Base-by-base conservation (phyloP, 164 flowering plant genomes). In the Vitis rotundifolia region DNA sequence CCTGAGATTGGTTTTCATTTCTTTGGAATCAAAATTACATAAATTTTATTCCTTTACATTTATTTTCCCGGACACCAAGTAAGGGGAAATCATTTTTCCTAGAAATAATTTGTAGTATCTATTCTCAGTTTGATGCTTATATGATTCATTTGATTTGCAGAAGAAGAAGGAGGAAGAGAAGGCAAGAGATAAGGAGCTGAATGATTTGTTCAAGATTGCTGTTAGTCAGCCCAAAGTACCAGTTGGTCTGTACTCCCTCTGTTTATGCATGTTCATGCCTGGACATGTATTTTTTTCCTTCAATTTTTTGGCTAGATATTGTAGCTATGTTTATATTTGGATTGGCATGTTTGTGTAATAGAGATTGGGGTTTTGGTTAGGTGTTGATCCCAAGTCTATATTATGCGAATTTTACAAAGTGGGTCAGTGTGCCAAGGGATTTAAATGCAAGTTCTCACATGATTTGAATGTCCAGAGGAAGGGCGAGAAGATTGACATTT, bases 321-420 rank as follows among this genome's bases (percentile, higher is more conserved):
- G 3, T 9, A 48, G 55, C 9, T 50, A 11, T 48, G 1, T 59
- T 51, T 51, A 37, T 49, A n/a, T 50, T 1, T 59, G 19, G 49
- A 49, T n/a, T 56, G 37, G 50, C 10, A 28, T 54, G n/a, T 58
- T 18, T 58, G 14, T 67, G 19, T 29, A 26, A 19, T 54, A 29
- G 55, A n/a, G 26, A 26, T 64, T 77, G 65, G 61, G n/a, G 28
- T 50, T 67, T 58, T 73, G 75, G 13, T 52, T 87, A 91, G 98
- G 99, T 79, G 98, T 93, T 78, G 99, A 95, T 90, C 99, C 98
- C 59, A 95, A 95, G 86, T 93, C 99, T 14, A 90, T 95, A 69
- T 53, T 95, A 9, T 95, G 99, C 55, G 99, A 93, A 73, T 91
- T 90, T 75, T 95, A 70, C 73, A 95, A 95, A 77, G 98, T 67